phyloP scores from a whole-genome alignment of 2,329 filamentous ascomycete species.

The Beauveria pseudobassiana region DNA sequence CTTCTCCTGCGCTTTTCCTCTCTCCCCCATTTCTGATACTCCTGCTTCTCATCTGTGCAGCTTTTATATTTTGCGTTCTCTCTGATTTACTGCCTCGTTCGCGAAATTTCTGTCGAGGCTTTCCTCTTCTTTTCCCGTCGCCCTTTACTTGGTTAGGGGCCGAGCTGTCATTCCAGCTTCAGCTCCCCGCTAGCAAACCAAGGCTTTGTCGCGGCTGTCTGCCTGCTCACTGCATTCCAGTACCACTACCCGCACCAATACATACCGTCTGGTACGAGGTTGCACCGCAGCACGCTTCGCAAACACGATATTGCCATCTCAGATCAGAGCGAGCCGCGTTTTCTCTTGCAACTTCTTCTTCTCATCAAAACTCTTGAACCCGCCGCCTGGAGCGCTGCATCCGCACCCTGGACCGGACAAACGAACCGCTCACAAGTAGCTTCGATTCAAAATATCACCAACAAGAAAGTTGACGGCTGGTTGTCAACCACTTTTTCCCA shows the following conservation, averaged over 20 bases:
- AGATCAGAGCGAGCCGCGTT: constrained; percentile 6
- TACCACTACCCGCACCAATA: not conserved
- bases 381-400: constrained; percentile 8
- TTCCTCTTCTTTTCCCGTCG: not conserved
- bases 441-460: not conserved
- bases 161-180: constrained; percentile 7
- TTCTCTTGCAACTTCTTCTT: not conserved
- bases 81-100: not conserved
- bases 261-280: constrained; percentile 11
- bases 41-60: constrained; percentile 3
- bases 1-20: constrained; percentile 2
- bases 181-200: not conserved
- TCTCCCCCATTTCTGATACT: not conserved
- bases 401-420: not conserved
- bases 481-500: not conserved
- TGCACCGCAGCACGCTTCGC: not conserved
- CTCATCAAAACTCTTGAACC: not conserved
- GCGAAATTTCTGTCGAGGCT: not conserved
- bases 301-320: not conserved
- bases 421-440: not conserved
- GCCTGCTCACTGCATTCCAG: constrained; percentile 6
- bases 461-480: not conserved
- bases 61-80: not conserved
- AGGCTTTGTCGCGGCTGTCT: not conserved
- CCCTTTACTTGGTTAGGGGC: not conserved